Percentiles rank a stretch among this genome's conserved stretches.
Evolutionary conservation across 345 rosid species (phyloP).

Genomic region (Erysimum cheiranthoides): DNA sequence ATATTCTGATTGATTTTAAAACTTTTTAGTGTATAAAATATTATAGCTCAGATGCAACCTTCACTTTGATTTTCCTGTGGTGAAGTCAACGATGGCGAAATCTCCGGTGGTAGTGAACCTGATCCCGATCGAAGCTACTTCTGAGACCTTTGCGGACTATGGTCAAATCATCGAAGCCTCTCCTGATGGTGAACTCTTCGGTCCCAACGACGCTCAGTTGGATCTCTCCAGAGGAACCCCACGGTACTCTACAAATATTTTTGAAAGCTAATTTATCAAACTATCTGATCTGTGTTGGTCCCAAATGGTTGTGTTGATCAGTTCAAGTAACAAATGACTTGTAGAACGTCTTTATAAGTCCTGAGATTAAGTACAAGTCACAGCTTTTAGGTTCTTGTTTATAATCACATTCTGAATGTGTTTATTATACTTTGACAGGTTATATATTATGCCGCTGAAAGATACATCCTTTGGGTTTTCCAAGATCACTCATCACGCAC

Average conservation of each 20-base stretch:
- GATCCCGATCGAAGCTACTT: constrained; percentile 69
- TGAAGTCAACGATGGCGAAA: constrained; percentile 27
- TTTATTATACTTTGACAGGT: constrained; percentile 44
- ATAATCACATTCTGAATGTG: not conserved
- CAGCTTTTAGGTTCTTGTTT: constrained; percentile 2
- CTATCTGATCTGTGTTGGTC: not conserved
- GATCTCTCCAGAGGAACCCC: constrained; percentile 75
- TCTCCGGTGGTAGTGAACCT: constrained; percentile 51
- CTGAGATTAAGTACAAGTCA: not conserved
- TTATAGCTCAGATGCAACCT: not conserved
- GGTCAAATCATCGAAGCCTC: constrained; percentile 74
- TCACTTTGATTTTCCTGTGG: not conserved
- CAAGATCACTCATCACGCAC: constrained; percentile 76
- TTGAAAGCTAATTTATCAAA: too few relatives aligned
- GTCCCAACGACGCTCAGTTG: constrained; percentile 81
- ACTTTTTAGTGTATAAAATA: not conserved
- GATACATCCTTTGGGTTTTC: constrained; percentile 56
- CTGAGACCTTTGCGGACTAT: constrained; percentile 68
- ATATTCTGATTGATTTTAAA: not conserved
- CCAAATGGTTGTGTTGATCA: not conserved
- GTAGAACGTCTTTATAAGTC: not conserved
- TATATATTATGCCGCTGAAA: constrained; percentile 64
- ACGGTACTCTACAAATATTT: too few relatives aligned
- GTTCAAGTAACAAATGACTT: not conserved
- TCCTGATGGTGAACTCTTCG: constrained; percentile 62